Evolutionary conservation across 768 basidiomycete species (phyloP).

Genomic region (Termitomyces titanicus): DNA sequence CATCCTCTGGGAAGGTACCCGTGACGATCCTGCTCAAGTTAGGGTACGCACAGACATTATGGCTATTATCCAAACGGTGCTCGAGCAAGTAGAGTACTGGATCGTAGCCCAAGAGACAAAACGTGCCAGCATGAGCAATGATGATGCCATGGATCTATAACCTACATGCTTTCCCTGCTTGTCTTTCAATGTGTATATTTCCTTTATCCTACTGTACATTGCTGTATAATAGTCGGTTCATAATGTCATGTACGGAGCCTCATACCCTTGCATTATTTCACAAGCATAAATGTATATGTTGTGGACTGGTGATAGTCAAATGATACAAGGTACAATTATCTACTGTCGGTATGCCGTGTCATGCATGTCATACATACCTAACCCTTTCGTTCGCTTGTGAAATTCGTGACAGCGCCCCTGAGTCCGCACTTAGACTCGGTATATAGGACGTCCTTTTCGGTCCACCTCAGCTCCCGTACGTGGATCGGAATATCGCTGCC

Average conservation of each 20-base stretch:
- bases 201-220: not conserved
- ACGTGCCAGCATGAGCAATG: constrained; percentile 13
- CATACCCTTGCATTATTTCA: not conserved
- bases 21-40: constrained; percentile 45
- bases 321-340: not conserved
- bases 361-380: not conserved
- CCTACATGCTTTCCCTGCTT: not conserved
- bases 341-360: not conserved
- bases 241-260: not conserved
- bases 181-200: not conserved
- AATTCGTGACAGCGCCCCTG: no score
- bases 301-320: not conserved
- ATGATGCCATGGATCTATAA: constrained; percentile 6
- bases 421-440: constrained; percentile 33
- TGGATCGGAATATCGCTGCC: constrained; percentile 47
- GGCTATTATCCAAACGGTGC: constrained; percentile 32
- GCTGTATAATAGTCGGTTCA: not conserved
- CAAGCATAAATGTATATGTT: no score
- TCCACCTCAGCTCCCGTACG: constrained; percentile 51
- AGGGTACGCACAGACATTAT: constrained; percentile 36
- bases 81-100: constrained; percentile 44
- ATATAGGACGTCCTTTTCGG: constrained; percentile 50
- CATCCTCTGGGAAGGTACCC: constrained; percentile 55
- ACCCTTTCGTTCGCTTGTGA: not conserved
- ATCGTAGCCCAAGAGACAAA: constrained; percentile 32